Percentiles rank a stretch among this genome's conserved stretches.
These are phyloP conservation scores for Hanseniaspora hatyaiensis DNA, from an alignment of 805 yeast genomes.

Conservation along the genomic window DNA sequence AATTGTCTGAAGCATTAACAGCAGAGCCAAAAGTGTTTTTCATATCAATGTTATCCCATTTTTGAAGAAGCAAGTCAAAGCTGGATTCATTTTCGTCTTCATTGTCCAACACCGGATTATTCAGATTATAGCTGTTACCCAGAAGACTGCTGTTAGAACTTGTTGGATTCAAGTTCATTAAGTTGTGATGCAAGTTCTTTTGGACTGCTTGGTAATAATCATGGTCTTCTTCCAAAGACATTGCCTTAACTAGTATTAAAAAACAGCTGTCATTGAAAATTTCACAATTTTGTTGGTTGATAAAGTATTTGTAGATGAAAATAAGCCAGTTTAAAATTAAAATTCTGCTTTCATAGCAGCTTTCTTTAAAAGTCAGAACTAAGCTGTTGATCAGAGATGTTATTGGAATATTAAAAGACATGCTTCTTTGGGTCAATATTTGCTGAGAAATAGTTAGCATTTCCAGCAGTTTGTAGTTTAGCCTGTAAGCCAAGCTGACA, in stretches of 20 bases:
- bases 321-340: constrained; percentile 85
- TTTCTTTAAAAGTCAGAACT: constrained; percentile 58
- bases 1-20: too few species aligned
- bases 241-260: constrained; percentile 63
- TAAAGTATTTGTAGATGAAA: constrained; percentile 56
- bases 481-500: constrained; percentile 2
- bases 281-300: constrained; percentile 45
- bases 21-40: too few species aligned
- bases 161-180: too few species aligned
- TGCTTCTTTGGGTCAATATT: constrained; percentile 24
- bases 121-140: neutral
- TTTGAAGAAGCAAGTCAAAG: neutral
- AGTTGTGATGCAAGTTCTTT: too few species aligned
- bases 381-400: constrained; percentile 56
- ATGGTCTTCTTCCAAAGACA: constrained; percentile 39
- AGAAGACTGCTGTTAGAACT: too few species aligned
- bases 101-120: neutral
- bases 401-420: constrained; percentile 10
- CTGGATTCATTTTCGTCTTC: neutral
- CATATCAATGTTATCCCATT: neutral
- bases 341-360: constrained; percentile 68
- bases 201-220: constrained; percentile 20
- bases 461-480: constrained; percentile 43
- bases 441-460: constrained; percentile 23
- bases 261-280: constrained; percentile 50